Base-by-base conservation (phyloP, 352 stramenopile species). In the Phytophthora agathidicida region DNA sequence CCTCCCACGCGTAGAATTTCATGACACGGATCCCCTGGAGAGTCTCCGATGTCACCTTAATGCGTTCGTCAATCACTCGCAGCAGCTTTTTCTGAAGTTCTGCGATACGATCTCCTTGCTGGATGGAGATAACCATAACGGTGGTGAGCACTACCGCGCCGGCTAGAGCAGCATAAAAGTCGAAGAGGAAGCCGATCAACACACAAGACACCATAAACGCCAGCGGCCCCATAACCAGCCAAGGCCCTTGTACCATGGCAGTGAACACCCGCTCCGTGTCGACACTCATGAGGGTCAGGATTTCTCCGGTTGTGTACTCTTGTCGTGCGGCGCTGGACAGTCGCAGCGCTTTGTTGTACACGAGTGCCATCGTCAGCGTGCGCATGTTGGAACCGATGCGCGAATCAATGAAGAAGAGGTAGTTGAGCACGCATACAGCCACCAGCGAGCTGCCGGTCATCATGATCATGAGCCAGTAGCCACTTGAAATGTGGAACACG, bases 11-110 rank as follows among this genome's bases (percentile, higher is more conserved):
- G 53, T 96, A 94, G 54, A 95, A 89, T 47, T 96, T 97, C 38
- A 97, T 79, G 49, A 86, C 84, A 23, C 87, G 73, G 30, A 97
- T 93, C 1, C 91, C 93, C 7, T 84, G 64, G 0, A 98, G 70
- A 26, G 95, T 82, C 66, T 98, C 93, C 49, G 92, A 96, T 22
- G 94, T 92, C 52, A 97, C 79, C 58, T 97, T 95, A 7, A 98
- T 86, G 5, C 94, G 77, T 11, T 87, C 65, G 3, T 71, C 69
- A 2, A 95, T 85, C 14, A 68, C 37, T n/a, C 45, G 19, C 1
- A 71, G 41, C 2, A 71, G 32, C 7, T 24, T 28, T 3, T 36
- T 42, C 24, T 66, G 65, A 7, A 55, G 13, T 4, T 35, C 27
- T 1, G 52, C 64, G 24, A 60, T 58, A 4, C 47, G 31, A 13